phyloP scores from a whole-genome alignment of 371 early-diverging fungal species.

The Actinomortierella ambigua region DNA sequence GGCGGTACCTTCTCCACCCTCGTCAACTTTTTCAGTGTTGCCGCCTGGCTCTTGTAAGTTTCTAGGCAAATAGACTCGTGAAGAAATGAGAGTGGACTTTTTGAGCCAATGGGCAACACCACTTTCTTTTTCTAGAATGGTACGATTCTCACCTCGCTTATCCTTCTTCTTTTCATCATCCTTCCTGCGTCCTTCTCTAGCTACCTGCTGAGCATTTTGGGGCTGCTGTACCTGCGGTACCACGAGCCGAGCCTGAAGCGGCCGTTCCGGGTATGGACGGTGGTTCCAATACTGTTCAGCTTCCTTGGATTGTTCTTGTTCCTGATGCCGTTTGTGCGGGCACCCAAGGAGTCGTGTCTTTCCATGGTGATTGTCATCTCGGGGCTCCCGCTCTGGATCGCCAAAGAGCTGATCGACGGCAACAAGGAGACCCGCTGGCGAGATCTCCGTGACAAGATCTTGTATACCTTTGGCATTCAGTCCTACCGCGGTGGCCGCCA shows the following conservation, averaged over 20 bases:
- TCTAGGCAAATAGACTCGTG: background rate
- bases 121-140: no score
- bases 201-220: conserved; percentile 49
- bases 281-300: conserved; percentile 64
- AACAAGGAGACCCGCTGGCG: conserved; percentile 43
- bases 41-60: conserved; percentile 74
- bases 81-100: no score
- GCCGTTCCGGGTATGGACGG: conserved; percentile 65
- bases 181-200: no score
- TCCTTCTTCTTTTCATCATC: no score
- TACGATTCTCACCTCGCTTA: no score
- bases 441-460: conserved; percentile 26
- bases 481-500: conserved; percentile 33
- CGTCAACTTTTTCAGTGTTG: conserved; percentile 77
- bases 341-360: conserved; percentile 59
- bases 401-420: conserved; percentile 43
- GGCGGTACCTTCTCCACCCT: conserved; percentile 70
- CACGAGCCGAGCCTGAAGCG: conserved; percentile 66
- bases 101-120: background rate
- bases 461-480: conserved; percentile 17
- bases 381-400: conserved; percentile 37
- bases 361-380: conserved; percentile 39
- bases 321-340: conserved; percentile 64
- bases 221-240: conserved; percentile 59
- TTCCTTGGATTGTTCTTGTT: conserved; percentile 63